Evolutionary conservation across 805 yeast genomes (phyloP), one percentile per base, ranked within the genome.

Genomic region (Wickerhamomyces silvicola): DNA sequence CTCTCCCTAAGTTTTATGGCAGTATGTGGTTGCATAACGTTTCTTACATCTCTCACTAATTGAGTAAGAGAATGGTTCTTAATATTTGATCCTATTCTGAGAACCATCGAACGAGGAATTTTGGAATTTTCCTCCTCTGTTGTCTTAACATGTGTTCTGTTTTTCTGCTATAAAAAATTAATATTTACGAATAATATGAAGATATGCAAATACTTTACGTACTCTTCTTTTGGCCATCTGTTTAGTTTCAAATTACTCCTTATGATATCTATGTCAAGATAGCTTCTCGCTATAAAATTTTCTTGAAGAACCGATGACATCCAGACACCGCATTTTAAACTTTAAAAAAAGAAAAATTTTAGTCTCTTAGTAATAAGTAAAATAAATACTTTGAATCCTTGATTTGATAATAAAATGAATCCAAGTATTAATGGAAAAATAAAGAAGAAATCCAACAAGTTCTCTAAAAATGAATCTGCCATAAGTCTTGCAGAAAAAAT

Each of bases 11-110:
- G 68, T 44, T 77, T 82, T 48, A 86, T 77, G 10, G 97, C 97
- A 3, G 98, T 92, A 51, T 90, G 94, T 10, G 98, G 98, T 54
- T 86, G 92, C 96, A 92, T 87, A 42, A 87, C 75, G 39, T 73
- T 72, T 53, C 98, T 74, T 57, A 88, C 77, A 57, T 92, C 98
- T 38, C 70, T 70, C 14, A 88, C 97, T 35, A 92, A 66, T 56
- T 86, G 95, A 25, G 82, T 69, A 42, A 92, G 63, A 2, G 95
- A 77, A 48, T 83, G 86, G 52, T 90, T 88, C 37, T 76, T 75
- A 45, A 81, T 65, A 24, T 85, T 72, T 11, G 73, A 64, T 1
- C 97, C 97, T 33, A 87, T 71, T 48, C 92, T 77, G 42, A 92
- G 70, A 33, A 92, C 97, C 96, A 92, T 88, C 2, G 97, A 87